These are phyloP conservation scores for Megacollybia platyphylla DNA, from an alignment of 1,284 basidiomycete species.

Conservation along the genomic window DNA sequence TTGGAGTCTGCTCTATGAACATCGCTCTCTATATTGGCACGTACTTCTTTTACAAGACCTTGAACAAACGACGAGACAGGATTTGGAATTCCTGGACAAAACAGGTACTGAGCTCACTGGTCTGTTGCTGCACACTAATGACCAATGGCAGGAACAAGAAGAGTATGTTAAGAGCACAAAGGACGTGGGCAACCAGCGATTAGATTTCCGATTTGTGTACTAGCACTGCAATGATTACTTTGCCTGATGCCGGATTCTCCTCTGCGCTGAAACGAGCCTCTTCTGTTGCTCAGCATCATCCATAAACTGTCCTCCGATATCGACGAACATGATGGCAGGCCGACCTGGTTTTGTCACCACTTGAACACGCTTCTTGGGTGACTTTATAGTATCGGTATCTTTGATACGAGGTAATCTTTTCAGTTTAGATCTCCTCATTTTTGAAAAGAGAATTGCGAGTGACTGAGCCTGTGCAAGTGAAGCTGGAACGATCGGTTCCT, in stretches of 20 bases:
- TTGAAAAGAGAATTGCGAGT: conserved; percentile 17
- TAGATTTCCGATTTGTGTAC: conserved; percentile 51
- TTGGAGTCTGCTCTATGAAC: conserved; percentile 29
- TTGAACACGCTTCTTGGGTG: conserved; percentile 21
- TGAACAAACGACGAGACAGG: conserved; percentile 37
- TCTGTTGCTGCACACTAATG: background rate
- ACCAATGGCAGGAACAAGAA: conserved; percentile 28
- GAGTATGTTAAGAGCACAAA: conserved; percentile 44
- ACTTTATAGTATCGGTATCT: conserved; percentile 20
- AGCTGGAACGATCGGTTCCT: conserved; percentile 48
- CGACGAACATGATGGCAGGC: conserved; percentile 46
- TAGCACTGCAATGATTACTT: conserved; percentile 11
- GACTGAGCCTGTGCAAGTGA: conserved; percentile 32
- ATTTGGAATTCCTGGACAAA: conserved; percentile 40
- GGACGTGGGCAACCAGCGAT: conserved; percentile 40
- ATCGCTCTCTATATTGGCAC: conserved; percentile 37
- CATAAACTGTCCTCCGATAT: conserved; percentile 58
- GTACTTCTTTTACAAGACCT: conserved; percentile 39
- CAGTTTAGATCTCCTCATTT: conserved; percentile 22
- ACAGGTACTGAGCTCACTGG: conserved; percentile 20
- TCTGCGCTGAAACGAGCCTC: conserved; percentile 29
- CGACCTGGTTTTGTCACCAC: conserved; percentile 25
- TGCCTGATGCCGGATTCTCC: conserved; percentile 3
- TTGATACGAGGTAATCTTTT: conserved; percentile 22
- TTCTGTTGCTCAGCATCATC: conserved; percentile 37